These are phyloP conservation scores for Reutealis trisperma DNA, from an alignment of 345 rosid genomes.

Conservation along the genomic window DNA sequence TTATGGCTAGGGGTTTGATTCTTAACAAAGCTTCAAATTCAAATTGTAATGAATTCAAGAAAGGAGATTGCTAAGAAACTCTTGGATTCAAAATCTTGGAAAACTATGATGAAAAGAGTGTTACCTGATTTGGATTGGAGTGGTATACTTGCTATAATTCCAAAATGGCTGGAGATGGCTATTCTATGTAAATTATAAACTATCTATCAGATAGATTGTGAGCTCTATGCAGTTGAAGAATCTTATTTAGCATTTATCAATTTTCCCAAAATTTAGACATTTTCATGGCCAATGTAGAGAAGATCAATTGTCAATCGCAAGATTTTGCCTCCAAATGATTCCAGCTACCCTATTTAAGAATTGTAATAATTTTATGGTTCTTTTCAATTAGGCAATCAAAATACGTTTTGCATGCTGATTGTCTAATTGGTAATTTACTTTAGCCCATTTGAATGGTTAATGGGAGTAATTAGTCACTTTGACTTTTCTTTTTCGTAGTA, in stretches of 20 bases:
- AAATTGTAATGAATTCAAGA: background rate
- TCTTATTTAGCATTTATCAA: background rate
- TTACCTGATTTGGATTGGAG: background rate
- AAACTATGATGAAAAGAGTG: background rate
- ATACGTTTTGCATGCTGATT: background rate
- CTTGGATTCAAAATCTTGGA: background rate
- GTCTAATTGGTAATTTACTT: background rate
- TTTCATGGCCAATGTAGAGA: background rate
- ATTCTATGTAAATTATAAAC: background rate
- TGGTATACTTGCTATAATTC: background rate
- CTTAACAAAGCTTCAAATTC: background rate
- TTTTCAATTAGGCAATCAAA: background rate
- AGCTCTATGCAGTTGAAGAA: constrained; percentile 5
- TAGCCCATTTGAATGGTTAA: background rate
- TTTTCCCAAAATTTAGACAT: background rate
- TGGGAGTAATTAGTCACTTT: background rate
- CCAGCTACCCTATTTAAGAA: background rate
- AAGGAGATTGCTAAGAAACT: background rate
- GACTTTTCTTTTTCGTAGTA: constrained; percentile 4
- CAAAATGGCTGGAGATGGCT: background rate
- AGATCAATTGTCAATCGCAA: background rate
- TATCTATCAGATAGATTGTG: background rate
- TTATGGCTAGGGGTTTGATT: background rate
- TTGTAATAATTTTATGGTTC: background rate
- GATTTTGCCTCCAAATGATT: background rate